Base-by-base conservation (phyloP, 2,329 filamentous ascomycete genomes). In the Ophiocordyceps robertsii region DNA sequence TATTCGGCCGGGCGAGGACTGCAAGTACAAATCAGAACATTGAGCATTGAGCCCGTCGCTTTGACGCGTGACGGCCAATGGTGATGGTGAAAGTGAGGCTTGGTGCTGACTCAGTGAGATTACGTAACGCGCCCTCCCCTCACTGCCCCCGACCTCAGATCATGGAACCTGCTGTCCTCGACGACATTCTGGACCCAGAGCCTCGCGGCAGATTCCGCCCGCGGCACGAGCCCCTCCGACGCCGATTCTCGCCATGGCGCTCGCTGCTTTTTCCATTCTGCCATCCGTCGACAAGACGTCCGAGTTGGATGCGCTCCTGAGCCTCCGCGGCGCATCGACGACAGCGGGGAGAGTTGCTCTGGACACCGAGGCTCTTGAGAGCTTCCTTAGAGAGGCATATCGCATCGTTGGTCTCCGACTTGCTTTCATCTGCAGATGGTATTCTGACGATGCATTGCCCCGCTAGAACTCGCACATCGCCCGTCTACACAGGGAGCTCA, bases 381-480 rank as follows among this genome's bases (percentile, higher is more conserved):
- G 84, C 54, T 98, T 96, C 58, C 69, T 96, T 30, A 88, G 90
- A 57, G 90, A 96, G 64, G 92, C 92, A 42, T 92, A 94, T 64
- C 78, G 83, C 58, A 95, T 96, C 61, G 89, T 93, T 67, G 55
- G 73, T 61, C 40, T 48, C n/a, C 31, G 2, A 14, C 7, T 14
- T 16, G 31, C 33, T 17, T 10, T 7, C n/a, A 10, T 16, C 33
- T 17, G 9, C n/a, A 5, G 4, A 12, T 9, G 9, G 7, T 17
- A 17, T 36, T n/a, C 33, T 36, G 33, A 36, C 33, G 3, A 9
- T 4, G 13, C 9, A 16, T 16, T 3, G 33, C 33, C 13, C 13
- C 19, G 37, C 16, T 55, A 94, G 88, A 92, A 94, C 58, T 75
- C 80, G 8, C 87, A 93, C 58, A 93, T 96, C 47, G 66, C 75